A percentile compares a stretch with the other conserved stretches of the same genome.
Evolutionary conservation across 306 rosid genomes (phyloP).

Genomic region (Acacia melanoxylon): DNA sequence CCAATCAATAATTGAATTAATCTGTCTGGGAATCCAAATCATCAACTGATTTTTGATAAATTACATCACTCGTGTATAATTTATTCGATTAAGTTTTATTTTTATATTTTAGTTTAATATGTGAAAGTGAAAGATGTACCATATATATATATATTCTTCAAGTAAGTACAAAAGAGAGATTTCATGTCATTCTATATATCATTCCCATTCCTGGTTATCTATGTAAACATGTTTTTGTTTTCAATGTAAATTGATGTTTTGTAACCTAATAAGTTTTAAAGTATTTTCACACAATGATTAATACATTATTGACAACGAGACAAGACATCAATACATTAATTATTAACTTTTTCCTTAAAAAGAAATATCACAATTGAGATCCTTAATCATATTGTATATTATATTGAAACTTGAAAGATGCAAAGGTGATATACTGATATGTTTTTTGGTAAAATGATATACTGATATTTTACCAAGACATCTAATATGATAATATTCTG

Average conservation of each 20-base stretch:
- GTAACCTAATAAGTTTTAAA: background rate
- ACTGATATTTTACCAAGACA: background rate
- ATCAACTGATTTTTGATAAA: background rate
- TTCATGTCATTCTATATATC: background rate
- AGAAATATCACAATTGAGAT: background rate
- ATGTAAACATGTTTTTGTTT: background rate
- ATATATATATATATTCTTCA: background rate
- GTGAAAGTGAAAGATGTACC: no score
- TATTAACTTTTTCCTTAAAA: background rate
- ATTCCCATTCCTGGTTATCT: background rate
- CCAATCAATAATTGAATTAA: no score
- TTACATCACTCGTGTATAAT: background rate
- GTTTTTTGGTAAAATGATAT: background rate
- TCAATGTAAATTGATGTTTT: background rate
- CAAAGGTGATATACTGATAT: background rate
- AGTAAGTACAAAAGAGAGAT: background rate
- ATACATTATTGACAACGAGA: background rate
- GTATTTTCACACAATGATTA: background rate
- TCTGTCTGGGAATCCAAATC: no score
- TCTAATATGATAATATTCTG: background rate
- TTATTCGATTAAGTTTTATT: background rate
- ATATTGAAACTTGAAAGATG: background rate
- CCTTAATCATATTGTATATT: no score
- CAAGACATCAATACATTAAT: background rate
- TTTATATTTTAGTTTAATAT: no score